Percentiles rank a stretch among this genome's conserved stretches.
Evolutionary conservation across 1,284 basidiomycete species (phyloP).

Genomic region (Cutaneotrichosporon sp.): DNA sequence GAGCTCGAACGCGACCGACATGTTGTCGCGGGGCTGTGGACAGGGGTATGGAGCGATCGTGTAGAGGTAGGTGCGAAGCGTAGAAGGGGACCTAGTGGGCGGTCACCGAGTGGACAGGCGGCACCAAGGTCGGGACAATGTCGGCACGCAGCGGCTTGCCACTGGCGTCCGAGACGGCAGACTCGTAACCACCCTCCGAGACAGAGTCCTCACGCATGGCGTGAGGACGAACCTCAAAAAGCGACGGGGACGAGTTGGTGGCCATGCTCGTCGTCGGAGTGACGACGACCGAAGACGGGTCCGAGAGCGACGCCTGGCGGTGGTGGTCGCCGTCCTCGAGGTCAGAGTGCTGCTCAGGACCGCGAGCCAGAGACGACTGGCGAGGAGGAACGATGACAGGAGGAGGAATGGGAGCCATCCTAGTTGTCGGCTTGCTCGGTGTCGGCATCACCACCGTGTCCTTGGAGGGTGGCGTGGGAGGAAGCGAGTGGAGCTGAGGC

Average conservation of each 20-base stretch:
- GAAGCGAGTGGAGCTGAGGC: background rate
- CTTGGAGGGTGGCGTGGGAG: conserved; percentile 5
- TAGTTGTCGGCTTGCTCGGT: background rate
- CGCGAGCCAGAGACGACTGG: conserved; percentile 14
- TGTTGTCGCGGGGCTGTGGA: background rate
- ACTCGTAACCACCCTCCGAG: conserved; percentile 5
- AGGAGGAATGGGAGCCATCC: conserved; percentile 8
- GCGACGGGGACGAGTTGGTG: conserved; percentile 17
- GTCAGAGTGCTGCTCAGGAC: background rate
- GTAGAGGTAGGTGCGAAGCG: background rate
- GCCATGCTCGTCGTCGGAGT: conserved; percentile 24
- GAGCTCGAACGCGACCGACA: background rate
- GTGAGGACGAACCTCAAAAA: conserved; percentile 17
- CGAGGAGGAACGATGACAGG: conserved; percentile 24
- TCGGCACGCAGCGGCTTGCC: background rate
- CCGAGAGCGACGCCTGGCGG: conserved; percentile 15
- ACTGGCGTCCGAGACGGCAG: conserved; percentile 5
- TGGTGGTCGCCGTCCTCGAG: conserved; percentile 3
- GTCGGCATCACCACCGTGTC: background rate
- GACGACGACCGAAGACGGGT: conserved; percentile 23
- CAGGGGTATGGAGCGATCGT: background rate
- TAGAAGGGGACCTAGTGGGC: conserved; percentile 1
- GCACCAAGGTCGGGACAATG: background rate
- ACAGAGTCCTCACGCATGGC: conserved; percentile 19
- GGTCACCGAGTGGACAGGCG: background rate